These are phyloP conservation scores for Coccomyxa sp. DNA, from an alignment of 139 green algal genomes.

Conservation along the genomic window DNA sequence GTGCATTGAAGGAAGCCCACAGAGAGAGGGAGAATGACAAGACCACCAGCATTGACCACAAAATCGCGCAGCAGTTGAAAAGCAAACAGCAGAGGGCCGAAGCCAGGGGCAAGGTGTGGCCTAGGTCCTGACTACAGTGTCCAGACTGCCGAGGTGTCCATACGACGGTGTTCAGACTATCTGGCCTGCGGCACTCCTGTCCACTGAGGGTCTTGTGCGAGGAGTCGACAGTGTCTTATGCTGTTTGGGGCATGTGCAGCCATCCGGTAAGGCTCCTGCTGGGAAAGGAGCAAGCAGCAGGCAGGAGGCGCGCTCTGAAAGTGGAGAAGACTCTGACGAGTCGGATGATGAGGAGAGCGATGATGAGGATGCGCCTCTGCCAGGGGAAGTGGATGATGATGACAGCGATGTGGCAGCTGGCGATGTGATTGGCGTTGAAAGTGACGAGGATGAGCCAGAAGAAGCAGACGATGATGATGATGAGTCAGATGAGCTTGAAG, in stretches of 20 bases:
- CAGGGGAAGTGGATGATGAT: conserved; percentile 23
- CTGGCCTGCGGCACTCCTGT: background rate
- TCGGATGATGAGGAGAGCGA: conserved; percentile 13
- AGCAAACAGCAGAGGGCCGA: background rate
- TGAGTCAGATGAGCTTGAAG: conserved; percentile 17
- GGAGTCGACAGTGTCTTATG: background rate
- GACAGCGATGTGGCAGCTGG: conserved; percentile 27
- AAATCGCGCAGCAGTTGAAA: background rate
- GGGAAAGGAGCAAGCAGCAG: too few relatives aligned
- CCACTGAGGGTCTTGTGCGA: background rate
- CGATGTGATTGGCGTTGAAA: conserved; percentile 14
- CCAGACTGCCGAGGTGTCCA: background rate
- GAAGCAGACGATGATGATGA: conserved; percentile 14
- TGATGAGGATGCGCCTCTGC: conserved; percentile 18
- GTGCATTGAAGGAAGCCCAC: background rate
- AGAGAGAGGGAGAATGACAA: background rate
- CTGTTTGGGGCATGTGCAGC: too few relatives aligned
- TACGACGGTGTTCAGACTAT: background rate
- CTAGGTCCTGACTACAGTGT: background rate
- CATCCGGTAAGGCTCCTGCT: too few relatives aligned
- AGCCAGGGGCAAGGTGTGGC: background rate
- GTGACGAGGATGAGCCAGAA: conserved; percentile 15
- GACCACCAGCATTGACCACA: conserved; percentile 3
- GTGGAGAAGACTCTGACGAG: too few relatives aligned
- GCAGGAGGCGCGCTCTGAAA: too few relatives aligned